Base-by-base conservation (phyloP, 2,329 filamentous ascomycete genomes). In the Raffaelea albimanens region DNA sequence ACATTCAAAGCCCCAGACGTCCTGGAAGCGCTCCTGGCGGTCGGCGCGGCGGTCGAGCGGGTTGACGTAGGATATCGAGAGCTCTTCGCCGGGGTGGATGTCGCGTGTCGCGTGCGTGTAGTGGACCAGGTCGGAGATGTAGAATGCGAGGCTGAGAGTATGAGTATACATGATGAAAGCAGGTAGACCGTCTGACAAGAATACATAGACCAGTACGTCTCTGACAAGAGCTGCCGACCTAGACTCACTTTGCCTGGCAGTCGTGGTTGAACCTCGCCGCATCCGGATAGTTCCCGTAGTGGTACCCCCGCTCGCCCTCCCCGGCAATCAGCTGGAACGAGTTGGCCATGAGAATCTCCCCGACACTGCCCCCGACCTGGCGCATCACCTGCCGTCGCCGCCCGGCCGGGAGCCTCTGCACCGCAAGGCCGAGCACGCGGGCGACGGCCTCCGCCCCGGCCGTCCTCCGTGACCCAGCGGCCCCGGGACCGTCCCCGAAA, bases 221-320 rank as follows among this genome's bases (percentile, higher is more conserved):
- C n/a, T n/a, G n/a, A n/a, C n/a, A n/a, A n/a, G n/a, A n/a, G n/a
- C n/a, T n/a, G n/a, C n/a, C n/a, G n/a, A n/a, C n/a, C 25, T 29
- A 7, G 13, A 13, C 62, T 61, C 46, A 67, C 64, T 67, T 68
- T 23, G 66, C 65, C 38, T 65, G 56, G 43, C 66, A 69, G 50
- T 67, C 64, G 43, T 68, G 66, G 45, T 68, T 68, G 8, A 67
- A 53, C 36, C 55, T 55, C 22, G 61, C 59, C 3, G 63, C 57
- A 18, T 65, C 61, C 4, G 63, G 62, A 43, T 61, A 68, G 10
- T 54, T 55, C 4, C 57, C 62, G 3, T 66, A 48, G 43, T 68
- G 67, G 16, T 29, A 43, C 16, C 40, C 40, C 10, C 4, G 13
- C 9, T 21, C 40, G 8, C 25, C 13, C 13, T 57, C 44, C 0